Percentiles rank a stretch among this genome's conserved stretches.
Conservation (phyloP, 805 yeast genomes). For the Naumovozyma castellii region DNA sequence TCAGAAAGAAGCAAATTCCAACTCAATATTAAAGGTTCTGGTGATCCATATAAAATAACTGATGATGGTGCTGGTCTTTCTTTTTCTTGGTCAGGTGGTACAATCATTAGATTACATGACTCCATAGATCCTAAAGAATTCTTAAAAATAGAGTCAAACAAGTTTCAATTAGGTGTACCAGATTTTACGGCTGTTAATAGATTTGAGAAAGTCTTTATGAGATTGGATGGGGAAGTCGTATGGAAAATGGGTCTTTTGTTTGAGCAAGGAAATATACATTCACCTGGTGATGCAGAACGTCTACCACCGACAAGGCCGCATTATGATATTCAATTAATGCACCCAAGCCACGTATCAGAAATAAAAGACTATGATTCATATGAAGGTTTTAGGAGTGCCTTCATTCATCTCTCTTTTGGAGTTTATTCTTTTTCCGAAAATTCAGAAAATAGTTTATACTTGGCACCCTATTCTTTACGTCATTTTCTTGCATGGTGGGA, state of each 20-base stretch:
- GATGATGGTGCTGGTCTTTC: slow-evolving; percentile 57
- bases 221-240: slow-evolving; percentile 54
- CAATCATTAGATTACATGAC: slow-evolving; percentile 42
- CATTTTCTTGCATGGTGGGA: slow-evolving; percentile 80
- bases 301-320: slow-evolving; percentile 47
- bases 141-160: slow-evolving; percentile 44
- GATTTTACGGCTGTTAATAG: slow-evolving; percentile 24
- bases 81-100: slow-evolving; percentile 54
- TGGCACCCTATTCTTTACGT: slow-evolving; percentile 57
- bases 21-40: slow-evolving; percentile 52
- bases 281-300: slow-evolving; percentile 35
- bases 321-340: slow-evolving; percentile 49
- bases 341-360: slow-evolving; percentile 41
- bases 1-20: slow-evolving; percentile 41
- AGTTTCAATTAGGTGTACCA: slow-evolving; percentile 51
- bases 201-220: slow-evolving; percentile 44
- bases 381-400: slow-evolving; percentile 50
- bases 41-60: slow-evolving; percentile 46
- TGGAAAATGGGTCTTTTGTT: slow-evolving; percentile 73
- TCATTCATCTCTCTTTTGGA: slow-evolving; percentile 45
- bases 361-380: slow-evolving; percentile 47
- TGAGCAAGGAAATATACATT: slow-evolving; percentile 45
- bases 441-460: slow-evolving; percentile 57
- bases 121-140: slow-evolving; percentile 41
- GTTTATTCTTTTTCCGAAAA: slow-evolving; percentile 28